These are phyloP conservation scores for Ustilago tritici DNA, from an alignment of 1,284 basidiomycete species.

Conservation along the genomic window DNA sequence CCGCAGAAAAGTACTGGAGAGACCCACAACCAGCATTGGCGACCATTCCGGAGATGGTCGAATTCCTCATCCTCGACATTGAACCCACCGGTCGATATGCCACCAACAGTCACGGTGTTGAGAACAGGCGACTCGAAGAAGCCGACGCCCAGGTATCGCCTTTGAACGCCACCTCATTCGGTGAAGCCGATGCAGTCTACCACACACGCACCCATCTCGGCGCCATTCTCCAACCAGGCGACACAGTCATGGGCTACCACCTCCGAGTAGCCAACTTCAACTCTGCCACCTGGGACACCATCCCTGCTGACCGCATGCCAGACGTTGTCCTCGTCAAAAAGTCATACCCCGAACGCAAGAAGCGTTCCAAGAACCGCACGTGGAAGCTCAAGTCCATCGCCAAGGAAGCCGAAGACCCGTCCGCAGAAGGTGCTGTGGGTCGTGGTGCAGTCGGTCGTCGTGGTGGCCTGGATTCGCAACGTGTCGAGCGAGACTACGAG, in stretches of 20 bases:
- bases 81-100: slow-evolving; percentile 74
- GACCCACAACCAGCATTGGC: slow-evolving; percentile 87
- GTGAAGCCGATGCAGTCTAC: slow-evolving; percentile 80
- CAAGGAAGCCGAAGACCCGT: slow-evolving; percentile 81
- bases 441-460: slow-evolving; percentile 87
- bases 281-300: slow-evolving; percentile 83
- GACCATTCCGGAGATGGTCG: slow-evolving; percentile 84
- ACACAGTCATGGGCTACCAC: slow-evolving; percentile 90
- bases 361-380: slow-evolving; percentile 85
- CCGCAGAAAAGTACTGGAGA: slow-evolving; percentile 88
- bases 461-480: slow-evolving; percentile 90
- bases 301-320: slow-evolving; percentile 78
- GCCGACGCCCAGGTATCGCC: slow-evolving; percentile 96
- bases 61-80: slow-evolving; percentile 94
- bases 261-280: slow-evolving; percentile 92
- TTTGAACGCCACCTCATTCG: slow-evolving; percentile 77
- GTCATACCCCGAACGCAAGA: slow-evolving; percentile 91
- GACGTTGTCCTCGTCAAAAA: slow-evolving; percentile 95
- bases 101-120: slow-evolving; percentile 55
- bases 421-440: slow-evolving; percentile 71
- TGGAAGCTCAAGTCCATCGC: slow-evolving; percentile 95
- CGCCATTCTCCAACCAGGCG: slow-evolving; percentile 92
- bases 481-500: slow-evolving; percentile 97
- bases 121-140: slow-evolving; percentile 49
- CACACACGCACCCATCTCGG: slow-evolving; percentile 97